These are phyloP conservation scores for Martiniozyma asiatica DNA, from an alignment of 1,139 yeast species.

Conservation along the genomic window DNA sequence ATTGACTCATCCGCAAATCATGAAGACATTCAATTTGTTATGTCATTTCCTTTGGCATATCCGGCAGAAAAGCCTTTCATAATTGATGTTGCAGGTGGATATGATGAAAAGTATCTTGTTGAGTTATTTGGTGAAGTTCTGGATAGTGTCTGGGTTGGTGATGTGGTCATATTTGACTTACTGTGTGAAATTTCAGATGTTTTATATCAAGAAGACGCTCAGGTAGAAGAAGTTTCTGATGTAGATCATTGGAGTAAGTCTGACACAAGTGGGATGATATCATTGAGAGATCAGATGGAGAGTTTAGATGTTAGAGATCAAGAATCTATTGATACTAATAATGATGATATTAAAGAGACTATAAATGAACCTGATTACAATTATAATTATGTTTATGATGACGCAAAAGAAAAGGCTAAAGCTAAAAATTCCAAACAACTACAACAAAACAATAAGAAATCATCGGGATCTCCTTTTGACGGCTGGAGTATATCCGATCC, in stretches of 20 bases:
- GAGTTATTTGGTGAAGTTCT: constrained; percentile 36
- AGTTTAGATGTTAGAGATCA: background rate
- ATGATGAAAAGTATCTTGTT: constrained; percentile 34
- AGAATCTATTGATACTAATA: constrained; percentile 4
- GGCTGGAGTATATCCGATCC: constrained; percentile 77
- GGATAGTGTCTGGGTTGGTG: constrained; percentile 36
- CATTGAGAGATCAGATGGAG: background rate
- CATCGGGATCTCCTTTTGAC: too few species aligned
- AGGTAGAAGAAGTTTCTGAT: constrained; percentile 17
- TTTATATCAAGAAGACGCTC: constrained; percentile 28
- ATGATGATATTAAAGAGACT: background rate
- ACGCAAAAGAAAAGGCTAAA: constrained; percentile 16
- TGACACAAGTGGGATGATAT: constrained; percentile 4
- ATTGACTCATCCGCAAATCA: too few species aligned
- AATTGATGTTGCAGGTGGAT: constrained; percentile 33
- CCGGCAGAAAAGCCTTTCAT: constrained; percentile 54
- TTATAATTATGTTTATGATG: constrained; percentile 18
- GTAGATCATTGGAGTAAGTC: constrained; percentile 16
- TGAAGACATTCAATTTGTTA: constrained; percentile 41
- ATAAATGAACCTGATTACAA: constrained; percentile 9
- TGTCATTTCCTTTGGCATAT: constrained; percentile 59
- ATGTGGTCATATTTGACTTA: constrained; percentile 74
- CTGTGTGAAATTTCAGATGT: constrained; percentile 52
- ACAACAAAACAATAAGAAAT: constrained; percentile 23
- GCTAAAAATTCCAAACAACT: constrained; percentile 1